Evolutionary conservation across 2,329 filamentous ascomycete species (phyloP), one percentile per base, ranked within the genome.

Genomic region (Calonectria pseudoturangicola): DNA sequence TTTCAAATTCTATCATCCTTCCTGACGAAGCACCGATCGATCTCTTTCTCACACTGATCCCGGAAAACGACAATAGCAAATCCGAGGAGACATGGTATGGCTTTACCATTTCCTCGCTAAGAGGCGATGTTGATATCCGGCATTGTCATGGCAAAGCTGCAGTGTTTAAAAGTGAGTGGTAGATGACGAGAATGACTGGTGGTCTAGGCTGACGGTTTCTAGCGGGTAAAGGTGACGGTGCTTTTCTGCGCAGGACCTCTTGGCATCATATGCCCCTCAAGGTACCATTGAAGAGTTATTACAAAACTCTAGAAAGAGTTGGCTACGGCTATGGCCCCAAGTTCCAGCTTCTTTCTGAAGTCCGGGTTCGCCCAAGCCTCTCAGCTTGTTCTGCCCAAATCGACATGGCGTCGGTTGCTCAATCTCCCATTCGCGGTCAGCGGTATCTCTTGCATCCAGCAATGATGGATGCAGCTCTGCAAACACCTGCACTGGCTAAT

Each of bases 1-100:
- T 78, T 60, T 78, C 76, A 5, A 78, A 78, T 58, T 78, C 76
- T 0, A 78, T 78, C n/a, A 78, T 78, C 56, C 76, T 78, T 63
- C 76, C 76, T 18, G 76, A 78, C 8, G 76, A 78, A 4, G 28
- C 63, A 1, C 73, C 66, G 0, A 78, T 78, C 4, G 73, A 78
- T 18, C 76, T 78, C 2, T 78, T 78, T 67, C 76, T 78, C 27
- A 78, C 76, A 9, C 54, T 78, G 8, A 64, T 77, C 16, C 76
- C 75, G 9, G 67, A 71, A 36, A 77, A 36, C 8, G 76, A 78
- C 15, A 73, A 76, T 33, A 25, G 21, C 50, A 72, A 54, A 62
- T 77, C 76, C 0, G 75, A 74, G 8, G 73, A 75, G 64, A 73
- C 51, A 1, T 75, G 77, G 77, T 79, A 79, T 60, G 67, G 66